These are phyloP conservation scores for Blastomyces gilchristii DNA, from an alignment of 2,329 filamentous ascomycete species.

Conservation along the genomic window DNA sequence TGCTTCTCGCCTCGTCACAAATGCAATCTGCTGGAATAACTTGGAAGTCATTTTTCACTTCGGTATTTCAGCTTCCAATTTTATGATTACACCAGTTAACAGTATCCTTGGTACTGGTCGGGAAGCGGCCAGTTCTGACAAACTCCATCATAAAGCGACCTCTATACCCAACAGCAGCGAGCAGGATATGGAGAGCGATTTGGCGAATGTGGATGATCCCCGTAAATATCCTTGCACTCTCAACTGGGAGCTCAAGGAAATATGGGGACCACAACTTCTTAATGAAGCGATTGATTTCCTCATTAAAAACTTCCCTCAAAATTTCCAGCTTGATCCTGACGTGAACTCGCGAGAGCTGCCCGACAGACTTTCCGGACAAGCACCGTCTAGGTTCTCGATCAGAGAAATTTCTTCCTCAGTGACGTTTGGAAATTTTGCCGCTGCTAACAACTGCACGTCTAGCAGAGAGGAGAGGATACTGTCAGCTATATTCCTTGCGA, in stretches of 20 bases:
- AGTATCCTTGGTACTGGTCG: neutral
- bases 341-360: constrained; percentile 19
- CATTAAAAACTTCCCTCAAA: constrained; percentile 14
- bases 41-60: constrained; percentile 24
- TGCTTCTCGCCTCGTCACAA: constrained; percentile 20
- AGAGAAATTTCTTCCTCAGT: constrained; percentile 18
- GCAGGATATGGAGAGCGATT: neutral
- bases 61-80: constrained; percentile 18
- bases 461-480: constrained; percentile 15
- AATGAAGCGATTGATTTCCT: constrained; percentile 21
- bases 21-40: constrained; percentile 22
- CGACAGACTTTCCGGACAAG: constrained; percentile 15
- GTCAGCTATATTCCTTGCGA: constrained; percentile 22
- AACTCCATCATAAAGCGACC: neutral
- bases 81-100: constrained; percentile 14
- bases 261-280: constrained; percentile 14
- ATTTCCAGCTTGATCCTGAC: constrained; percentile 20
- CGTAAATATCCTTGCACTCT: constrained; percentile 3
- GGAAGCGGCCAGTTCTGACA: neutral
- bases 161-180: constrained; percentile 6
- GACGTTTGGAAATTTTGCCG: constrained; percentile 18
- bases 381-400: constrained; percentile 13
- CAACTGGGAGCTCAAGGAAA: constrained; percentile 8
- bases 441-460: constrained; percentile 13
- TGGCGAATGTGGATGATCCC: neutral